These are phyloP conservation scores for Podaxis sp. DNA, from an alignment of 768 basidiomycete species.

Conservation along the genomic window DNA sequence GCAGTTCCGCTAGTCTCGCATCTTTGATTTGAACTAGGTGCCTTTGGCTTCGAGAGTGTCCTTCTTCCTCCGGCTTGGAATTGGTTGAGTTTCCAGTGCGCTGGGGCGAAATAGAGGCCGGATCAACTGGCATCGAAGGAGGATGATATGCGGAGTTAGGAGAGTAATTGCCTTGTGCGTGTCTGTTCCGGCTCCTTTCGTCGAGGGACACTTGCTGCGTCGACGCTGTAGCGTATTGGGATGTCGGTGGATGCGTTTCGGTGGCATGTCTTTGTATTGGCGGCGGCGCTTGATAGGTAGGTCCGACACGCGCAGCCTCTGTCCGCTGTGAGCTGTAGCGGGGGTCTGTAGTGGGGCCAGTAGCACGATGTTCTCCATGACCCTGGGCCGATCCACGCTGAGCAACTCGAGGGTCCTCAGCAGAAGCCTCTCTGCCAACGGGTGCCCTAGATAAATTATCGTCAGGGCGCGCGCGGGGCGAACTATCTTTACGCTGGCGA, in stretches of 20 bases:
- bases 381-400: not conserved
- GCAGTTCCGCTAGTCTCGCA: constrained; percentile 7
- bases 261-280: not conserved
- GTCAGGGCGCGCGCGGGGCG: not conserved
- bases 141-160: not conserved
- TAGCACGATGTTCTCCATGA: not conserved
- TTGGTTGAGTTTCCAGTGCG: constrained; percentile 4
- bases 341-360: not conserved
- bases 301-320: not conserved
- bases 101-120: constrained; percentile 9
- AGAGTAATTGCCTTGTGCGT: not conserved
- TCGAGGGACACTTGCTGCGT: not conserved
- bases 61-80: constrained; percentile 2
- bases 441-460: not conserved
- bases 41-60: not conserved
- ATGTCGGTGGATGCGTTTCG: not conserved
- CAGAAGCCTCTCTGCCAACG: not conserved
- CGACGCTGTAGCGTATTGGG: not conserved
- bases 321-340: not conserved
- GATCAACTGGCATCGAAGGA: not conserved
- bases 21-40: constrained; percentile 1
- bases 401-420: not conserved
- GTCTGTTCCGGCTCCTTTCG: constrained; percentile 2
- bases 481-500: constrained; percentile 2
- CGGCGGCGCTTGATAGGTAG: not conserved